Conservation (phyloP, 805 yeast species). For the Candida methanosorbosa region DNA sequence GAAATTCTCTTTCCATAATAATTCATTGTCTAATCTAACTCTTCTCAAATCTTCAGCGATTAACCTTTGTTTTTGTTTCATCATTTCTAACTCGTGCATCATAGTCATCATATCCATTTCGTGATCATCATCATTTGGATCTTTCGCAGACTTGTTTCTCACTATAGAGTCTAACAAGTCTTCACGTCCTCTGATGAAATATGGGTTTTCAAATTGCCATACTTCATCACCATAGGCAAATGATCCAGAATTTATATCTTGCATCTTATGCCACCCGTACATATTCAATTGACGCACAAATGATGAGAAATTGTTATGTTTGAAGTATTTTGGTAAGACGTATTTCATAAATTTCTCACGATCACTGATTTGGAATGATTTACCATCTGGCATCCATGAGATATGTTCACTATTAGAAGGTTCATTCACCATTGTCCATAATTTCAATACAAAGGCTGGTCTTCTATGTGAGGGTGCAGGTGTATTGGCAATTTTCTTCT, state of each 20-base stretch:
- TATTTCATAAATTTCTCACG: slow-evolving; percentile 78
- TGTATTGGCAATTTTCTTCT: background rate
- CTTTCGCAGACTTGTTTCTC: slow-evolving; percentile 51
- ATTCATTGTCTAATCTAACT: slow-evolving; percentile 78
- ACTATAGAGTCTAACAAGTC: slow-evolving; percentile 80
- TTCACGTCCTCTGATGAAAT: slow-evolving; percentile 68
- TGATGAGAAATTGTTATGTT: slow-evolving; percentile 90
- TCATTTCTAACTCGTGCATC: slow-evolving; percentile 61
- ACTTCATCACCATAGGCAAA: slow-evolving; percentile 62
- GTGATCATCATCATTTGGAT: slow-evolving; percentile 28
- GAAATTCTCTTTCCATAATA: slow-evolving; percentile 85
- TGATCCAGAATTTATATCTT: slow-evolving; percentile 78
- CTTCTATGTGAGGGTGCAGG: slow-evolving; percentile 33
- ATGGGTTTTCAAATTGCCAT: slow-evolving; percentile 83
- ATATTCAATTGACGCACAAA: slow-evolving; percentile 94
- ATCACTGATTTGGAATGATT: slow-evolving; percentile 74
- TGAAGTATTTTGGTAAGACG: slow-evolving; percentile 85
- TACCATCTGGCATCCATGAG: slow-evolving; percentile 80
- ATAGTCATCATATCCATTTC: slow-evolving; percentile 44
- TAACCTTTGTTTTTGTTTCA: slow-evolving; percentile 70
- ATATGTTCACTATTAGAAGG: slow-evolving; percentile 59
- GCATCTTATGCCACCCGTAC: slow-evolving; percentile 99
- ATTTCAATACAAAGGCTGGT: slow-evolving; percentile 87
- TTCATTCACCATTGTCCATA: slow-evolving; percentile 96
- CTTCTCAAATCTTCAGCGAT: slow-evolving; percentile 81